Evolutionary conservation across 75 land plant species (phyloP).

Genomic region (Cryptomeria japonica): DNA sequence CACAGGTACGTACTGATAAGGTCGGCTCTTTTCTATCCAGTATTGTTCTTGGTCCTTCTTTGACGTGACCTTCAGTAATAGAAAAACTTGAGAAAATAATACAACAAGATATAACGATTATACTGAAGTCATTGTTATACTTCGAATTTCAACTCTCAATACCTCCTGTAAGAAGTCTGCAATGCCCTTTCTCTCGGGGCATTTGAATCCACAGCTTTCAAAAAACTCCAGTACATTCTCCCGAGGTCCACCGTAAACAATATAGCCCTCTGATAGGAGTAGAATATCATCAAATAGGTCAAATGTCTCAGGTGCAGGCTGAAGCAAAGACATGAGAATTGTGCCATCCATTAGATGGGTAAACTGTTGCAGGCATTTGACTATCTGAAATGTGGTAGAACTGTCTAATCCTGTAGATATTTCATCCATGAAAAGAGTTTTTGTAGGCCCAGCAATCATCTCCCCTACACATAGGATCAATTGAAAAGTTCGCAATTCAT

Average conservation of each 20-base stretch:
- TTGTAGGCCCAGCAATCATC: conserved; percentile 88
- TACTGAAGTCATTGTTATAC: background rate
- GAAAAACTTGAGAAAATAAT: background rate
- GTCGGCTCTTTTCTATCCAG: conserved; percentile 58
- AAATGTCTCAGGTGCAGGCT: conserved; percentile 96
- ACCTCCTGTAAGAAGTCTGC: conserved; percentile 94
- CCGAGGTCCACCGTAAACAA: conserved; percentile 83
- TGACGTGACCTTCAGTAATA: conserved; percentile 69
- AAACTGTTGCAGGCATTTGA: conserved; percentile 80
- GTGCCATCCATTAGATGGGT: conserved; percentile 76
- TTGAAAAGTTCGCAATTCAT: background rate
- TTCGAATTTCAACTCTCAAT: background rate
- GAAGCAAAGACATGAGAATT: conserved; percentile 76
- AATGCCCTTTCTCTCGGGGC: conserved; percentile 75
- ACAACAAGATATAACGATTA: background rate
- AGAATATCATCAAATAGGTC: conserved; percentile 83
- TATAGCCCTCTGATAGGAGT: conserved; percentile 74
- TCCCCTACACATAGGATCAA: conserved; percentile 46
- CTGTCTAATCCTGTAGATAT: conserved; percentile 90
- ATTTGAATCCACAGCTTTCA: conserved; percentile 63
- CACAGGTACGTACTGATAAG: conserved; percentile 70
- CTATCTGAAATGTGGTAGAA: conserved; percentile 85
- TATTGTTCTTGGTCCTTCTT: conserved; percentile 93
- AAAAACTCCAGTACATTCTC: conserved; percentile 74
- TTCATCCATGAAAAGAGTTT: conserved; percentile 83